Evolutionary conservation across 257 asterid species (phyloP).

Genomic region (Salvia splendens): DNA sequence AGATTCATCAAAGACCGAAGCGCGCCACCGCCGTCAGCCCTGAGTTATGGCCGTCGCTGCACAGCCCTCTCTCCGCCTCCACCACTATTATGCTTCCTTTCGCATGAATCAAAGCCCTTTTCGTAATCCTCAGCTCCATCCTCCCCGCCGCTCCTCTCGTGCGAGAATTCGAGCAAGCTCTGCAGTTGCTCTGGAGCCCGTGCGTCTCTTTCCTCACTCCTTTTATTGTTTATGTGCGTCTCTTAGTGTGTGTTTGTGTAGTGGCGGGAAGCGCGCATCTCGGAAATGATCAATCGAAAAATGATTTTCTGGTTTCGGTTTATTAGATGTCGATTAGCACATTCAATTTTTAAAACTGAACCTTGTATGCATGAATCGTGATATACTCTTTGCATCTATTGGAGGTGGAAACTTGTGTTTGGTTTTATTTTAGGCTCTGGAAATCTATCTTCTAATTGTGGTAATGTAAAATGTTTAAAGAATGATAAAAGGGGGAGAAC

Average conservation of each 20-base stretch:
- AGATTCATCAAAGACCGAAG: conserved; percentile 32
- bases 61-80: conserved; percentile 42
- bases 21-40: conserved; percentile 25
- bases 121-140: conserved; percentile 36
- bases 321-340: neutral
- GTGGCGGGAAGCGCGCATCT: neutral
- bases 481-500: too few relatives aligned
- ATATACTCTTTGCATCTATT: neutral
- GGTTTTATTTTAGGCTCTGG: neutral
- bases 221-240: neutral
- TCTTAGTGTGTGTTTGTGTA: neutral
- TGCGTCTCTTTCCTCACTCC: conserved; percentile 38
- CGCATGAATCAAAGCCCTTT: conserved; percentile 33
- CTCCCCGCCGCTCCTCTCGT: conserved; percentile 36
- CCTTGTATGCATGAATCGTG: neutral
- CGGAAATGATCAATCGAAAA: neutral
- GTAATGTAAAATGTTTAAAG: neutral
- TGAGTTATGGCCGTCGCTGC: conserved; percentile 52
- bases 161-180: conserved; percentile 58
- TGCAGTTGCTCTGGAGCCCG: conserved; percentile 61
- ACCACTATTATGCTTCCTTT: conserved; percentile 34
- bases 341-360: conserved; percentile 2
- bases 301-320: neutral
- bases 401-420: neutral
- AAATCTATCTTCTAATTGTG: neutral